Base-by-base conservation (phyloP, 805 yeast species). In the Yamadazyma laniorum region DNA sequence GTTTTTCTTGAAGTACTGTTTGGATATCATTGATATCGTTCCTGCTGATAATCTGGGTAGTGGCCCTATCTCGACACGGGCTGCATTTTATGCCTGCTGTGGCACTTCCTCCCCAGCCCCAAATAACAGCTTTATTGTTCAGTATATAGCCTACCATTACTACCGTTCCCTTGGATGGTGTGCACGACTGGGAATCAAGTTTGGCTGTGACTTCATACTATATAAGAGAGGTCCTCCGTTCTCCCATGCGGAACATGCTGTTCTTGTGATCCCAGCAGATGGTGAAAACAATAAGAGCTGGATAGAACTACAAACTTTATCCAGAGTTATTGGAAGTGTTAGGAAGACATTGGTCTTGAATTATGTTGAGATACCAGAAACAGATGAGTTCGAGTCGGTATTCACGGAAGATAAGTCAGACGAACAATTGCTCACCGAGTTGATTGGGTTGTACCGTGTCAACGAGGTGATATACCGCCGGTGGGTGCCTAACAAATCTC, bases 181-280 rank as follows among this genome's bases (percentile, higher is more conserved):
- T 66, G 93, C 83, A 2, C 72, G 95, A 42, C 77, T 90, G 0
- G 99, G 98, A 0, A 76, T 89, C 40, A 93, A 93, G 59, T 93
- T 93, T 59, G 96, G 96, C 2, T 75, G 85, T n/a, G 95, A 90
- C 51, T 83, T 68, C 59, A 63, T 93, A 6, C 67, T 93, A 4
- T 93, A 93, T 58, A 79, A 82, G 37, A 70, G 91, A 41, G 99
- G 99, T 0, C 99, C 98, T 6, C 97, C 97, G 1, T 88, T 90
- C 57, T 79, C 83, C 35, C 99, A 93, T 57, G 97, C 99, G 0
- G 95, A 89, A 55, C 86, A 78, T 58, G 86, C 91, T 5, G 64
- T 87, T 3, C 53, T 75, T 32, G 65, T 85, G 5, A 42, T 78
- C 18, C 70, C 75, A 1, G 59, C 64, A 30, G 62, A 59, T 16